These are phyloP conservation scores for Blepharisma japonicum DNA, from an alignment of 73 alveolate genomes.

Conservation along the genomic window DNA sequence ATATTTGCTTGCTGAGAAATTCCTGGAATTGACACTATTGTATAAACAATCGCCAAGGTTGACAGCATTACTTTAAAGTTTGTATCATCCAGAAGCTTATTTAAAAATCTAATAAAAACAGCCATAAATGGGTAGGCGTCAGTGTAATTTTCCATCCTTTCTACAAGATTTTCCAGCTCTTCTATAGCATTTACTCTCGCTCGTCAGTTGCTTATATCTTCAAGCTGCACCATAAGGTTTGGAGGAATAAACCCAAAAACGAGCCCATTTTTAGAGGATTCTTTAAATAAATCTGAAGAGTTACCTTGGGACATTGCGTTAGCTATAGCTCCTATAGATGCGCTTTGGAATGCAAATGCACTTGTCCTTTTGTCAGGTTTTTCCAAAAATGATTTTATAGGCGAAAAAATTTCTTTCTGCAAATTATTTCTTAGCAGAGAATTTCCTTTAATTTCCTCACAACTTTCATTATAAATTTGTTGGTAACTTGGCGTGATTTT, in stretches of 20 bases:
- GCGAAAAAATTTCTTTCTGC: not conserved
- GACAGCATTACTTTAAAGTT: conserved; percentile 19
- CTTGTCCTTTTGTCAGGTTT: not conserved
- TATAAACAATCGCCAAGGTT: not conserved
- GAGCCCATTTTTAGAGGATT: conserved; percentile 7
- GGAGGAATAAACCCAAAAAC: conserved; percentile 34
- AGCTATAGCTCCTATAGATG: conserved; percentile 1
- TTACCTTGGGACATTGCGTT: not conserved
- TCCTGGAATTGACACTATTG: conserved; percentile 16
- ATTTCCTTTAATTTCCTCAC: not conserved
- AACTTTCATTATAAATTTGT: not conserved
- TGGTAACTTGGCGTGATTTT: not conserved
- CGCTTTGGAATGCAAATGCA: conserved; percentile 6
- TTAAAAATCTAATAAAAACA: conserved; percentile 13
- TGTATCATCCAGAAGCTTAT: conserved; percentile 7
- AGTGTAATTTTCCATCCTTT: not conserved
- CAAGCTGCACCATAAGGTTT: conserved; percentile 12
- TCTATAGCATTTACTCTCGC: conserved; percentile 14
- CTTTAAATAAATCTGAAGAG: not conserved
- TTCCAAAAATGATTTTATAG: conserved; percentile 9
- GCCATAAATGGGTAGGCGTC: conserved; percentile 17
- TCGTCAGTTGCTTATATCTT: conserved; percentile 26
- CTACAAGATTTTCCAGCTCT: conserved; percentile 31
- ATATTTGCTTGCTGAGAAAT: conserved; percentile 13
- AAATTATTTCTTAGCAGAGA: not conserved